Evolutionary conservation across 192 early-diverging fungal species (phyloP).

Genomic region (Allomyces javanicus): DNA sequence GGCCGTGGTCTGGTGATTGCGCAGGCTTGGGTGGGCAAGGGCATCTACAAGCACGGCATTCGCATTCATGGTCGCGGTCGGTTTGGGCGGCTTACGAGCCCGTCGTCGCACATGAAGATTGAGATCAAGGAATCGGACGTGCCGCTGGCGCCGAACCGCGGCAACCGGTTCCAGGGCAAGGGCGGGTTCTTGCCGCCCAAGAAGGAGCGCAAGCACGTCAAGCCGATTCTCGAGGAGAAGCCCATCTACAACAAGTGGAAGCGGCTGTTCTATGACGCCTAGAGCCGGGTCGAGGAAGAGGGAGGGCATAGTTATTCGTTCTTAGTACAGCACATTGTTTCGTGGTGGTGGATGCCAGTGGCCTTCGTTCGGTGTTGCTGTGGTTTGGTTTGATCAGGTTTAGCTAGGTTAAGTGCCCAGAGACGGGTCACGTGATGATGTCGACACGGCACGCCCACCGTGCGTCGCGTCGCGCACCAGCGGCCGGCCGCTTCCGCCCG

Average conservation of each 20-base stretch:
- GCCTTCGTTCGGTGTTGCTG: too few species aligned
- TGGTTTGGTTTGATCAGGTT: too few species aligned
- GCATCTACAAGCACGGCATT: constrained; percentile 17
- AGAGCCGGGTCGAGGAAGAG: too few species aligned
- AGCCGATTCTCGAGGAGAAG: background rate
- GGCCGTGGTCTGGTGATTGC: constrained; percentile 10
- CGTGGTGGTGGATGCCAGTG: too few species aligned
- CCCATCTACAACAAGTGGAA: constrained; percentile 1
- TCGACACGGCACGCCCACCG: too few species aligned
- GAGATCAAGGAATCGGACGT: constrained; percentile 7
- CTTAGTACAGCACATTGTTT: background rate
- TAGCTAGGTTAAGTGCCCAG: too few species aligned
- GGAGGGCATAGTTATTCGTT: background rate
- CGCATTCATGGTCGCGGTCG: constrained; percentile 22
- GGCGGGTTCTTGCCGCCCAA: background rate
- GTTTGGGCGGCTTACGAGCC: constrained; percentile 22
- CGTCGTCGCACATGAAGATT: constrained; percentile 19
- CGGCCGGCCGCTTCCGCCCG: too few species aligned
- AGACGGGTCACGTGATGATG: too few species aligned
- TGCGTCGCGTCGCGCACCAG: too few species aligned
- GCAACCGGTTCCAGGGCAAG: background rate
- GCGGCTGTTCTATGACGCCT: background rate
- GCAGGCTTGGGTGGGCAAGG: constrained; percentile 31
- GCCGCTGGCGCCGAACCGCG: background rate
- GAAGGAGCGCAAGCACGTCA: background rate